phyloP scores from a whole-genome alignment of 148 eudicot genomes.

The Dianthus caryophyllus region DNA sequence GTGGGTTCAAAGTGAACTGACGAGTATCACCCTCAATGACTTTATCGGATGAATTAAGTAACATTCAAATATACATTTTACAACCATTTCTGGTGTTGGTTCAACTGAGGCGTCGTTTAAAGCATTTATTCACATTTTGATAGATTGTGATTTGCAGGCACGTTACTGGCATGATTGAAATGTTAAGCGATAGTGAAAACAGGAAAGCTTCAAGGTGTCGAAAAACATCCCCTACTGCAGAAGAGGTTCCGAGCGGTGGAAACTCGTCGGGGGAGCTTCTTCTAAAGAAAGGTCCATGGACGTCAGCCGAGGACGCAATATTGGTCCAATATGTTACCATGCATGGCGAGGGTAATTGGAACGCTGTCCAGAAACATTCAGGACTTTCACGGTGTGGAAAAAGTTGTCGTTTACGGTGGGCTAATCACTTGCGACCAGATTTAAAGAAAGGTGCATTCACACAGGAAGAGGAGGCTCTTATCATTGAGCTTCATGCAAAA shows the following conservation, averaged over 20 bases:
- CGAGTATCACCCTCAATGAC: too few relatives aligned
- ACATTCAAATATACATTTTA: background rate
- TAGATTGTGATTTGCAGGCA: conserved; percentile 15
- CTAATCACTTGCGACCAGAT: conserved; percentile 89
- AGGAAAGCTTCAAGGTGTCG: conserved; percentile 41
- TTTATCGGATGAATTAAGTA: too few relatives aligned
- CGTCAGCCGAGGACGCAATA: conserved; percentile 82
- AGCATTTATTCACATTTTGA: conserved; percentile 12
- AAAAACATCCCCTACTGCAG: conserved; percentile 44
- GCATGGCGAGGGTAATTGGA: conserved; percentile 98
- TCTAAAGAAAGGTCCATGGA: conserved; percentile 96
- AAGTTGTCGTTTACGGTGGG: conserved; percentile 96
- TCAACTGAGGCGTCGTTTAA: background rate
- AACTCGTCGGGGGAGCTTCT: conserved; percentile 30
- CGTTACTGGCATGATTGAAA: conserved; percentile 33
- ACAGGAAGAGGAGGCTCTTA: conserved; percentile 65
- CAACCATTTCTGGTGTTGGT: background rate
- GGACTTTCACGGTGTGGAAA: conserved; percentile 96
- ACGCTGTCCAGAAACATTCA: conserved; percentile 79
- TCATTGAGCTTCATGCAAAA: conserved; percentile 84
- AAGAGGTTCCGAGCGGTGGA: conserved; percentile 54
- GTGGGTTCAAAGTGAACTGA: too few relatives aligned
- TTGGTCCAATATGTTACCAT: conserved; percentile 72
- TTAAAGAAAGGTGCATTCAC: conserved; percentile 85
- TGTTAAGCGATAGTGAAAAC: conserved; percentile 61